Evolutionary conservation across 2,329 filamentous ascomycete species (phyloP), one percentile per base, ranked within the genome.

Genomic region (Xylaria sp.): DNA sequence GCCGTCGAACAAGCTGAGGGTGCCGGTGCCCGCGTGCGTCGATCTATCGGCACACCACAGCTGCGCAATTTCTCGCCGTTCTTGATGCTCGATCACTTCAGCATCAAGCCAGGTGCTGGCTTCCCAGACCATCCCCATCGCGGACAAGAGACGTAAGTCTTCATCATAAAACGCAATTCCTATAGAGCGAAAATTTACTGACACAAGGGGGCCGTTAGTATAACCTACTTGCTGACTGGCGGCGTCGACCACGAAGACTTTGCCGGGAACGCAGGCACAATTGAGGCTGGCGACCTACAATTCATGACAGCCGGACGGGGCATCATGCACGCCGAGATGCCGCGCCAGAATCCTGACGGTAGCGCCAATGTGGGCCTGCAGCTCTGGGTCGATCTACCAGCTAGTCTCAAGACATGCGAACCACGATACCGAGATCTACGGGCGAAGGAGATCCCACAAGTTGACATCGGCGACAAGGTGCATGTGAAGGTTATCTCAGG

Each of bases 241-340:
- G 93, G 42, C 19, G 76, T 79, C 27, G 74, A 79, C 67, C 78
- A 79, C 68, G 78, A 79, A 61, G 78, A 79, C 67, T 79, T 79
- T 48, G 78, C 78, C 12, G 78, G 78, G 59, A 72, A 79, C 82
- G 86, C 86, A 58, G 96, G 95, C 66, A 96, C 92, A 3, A 93
- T 98, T 73, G 86, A 91, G 69, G 82, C 92, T 0, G 95, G 95
- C n/a, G 95, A 98, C 78, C 82, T 98, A 56, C 95, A 98, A 79
- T 98, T 98, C 85, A 98, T 98, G 96, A 98, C 95, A 0, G 95
- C 95, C 0, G 95, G 95, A 3, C 85, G 87, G 21, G 95, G 95
- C 50, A 97, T 98, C 75, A 92, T 98, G 80, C 96, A 98, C 80
- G 93, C 94, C 45, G 95, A 98, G 82, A 98, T 98, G 94, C 95